phyloP scores from a whole-genome alignment of 192 early-diverging fungal species.

The Haplosporangium gracile region DNA sequence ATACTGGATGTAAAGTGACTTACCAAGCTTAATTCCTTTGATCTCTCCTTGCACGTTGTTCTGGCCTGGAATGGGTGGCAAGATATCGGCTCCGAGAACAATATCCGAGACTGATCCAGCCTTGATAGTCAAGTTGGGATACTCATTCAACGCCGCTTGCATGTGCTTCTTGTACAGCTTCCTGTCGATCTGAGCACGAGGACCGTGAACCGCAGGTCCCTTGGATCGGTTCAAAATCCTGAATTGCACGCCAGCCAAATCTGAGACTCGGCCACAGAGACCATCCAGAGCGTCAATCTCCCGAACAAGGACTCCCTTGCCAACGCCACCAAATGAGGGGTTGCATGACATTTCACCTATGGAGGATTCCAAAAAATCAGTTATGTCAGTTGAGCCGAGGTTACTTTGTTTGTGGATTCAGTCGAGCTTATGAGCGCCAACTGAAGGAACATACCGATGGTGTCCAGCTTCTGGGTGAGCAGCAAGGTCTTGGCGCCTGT shows the following conservation, averaged over 20 bases:
- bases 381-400: not conserved
- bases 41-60: conserved; percentile 59
- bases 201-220: conserved; percentile 86
- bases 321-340: conserved; percentile 88
- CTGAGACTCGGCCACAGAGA: conserved; percentile 83
- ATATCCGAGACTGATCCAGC: conserved; percentile 81
- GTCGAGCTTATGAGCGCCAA: not conserved
- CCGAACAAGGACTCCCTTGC: conserved; percentile 84
- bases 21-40: conserved; percentile 74
- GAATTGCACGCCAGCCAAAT: conserved; percentile 86
- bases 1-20: not conserved
- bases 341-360: conserved; percentile 90
- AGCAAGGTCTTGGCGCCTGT: conserved; percentile 79
- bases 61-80: conserved; percentile 35
- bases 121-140: conserved; percentile 78
- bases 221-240: conserved; percentile 84
- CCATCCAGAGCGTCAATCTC: conserved; percentile 89
- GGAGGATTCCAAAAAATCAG: not conserved
- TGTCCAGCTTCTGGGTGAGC: conserved; percentile 80
- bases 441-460: conserved; percentile 66
- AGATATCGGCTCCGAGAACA: conserved; percentile 62
- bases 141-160: conserved; percentile 70
- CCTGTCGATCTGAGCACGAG: conserved; percentile 86
- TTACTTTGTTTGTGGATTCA: not conserved
- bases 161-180: conserved; percentile 83